Percentiles rank a stretch among this genome's conserved stretches.
phyloP scores from a whole-genome alignment of 225 moss, liverwort and hornwort genomes.

The Polytrichum commune region DNA sequence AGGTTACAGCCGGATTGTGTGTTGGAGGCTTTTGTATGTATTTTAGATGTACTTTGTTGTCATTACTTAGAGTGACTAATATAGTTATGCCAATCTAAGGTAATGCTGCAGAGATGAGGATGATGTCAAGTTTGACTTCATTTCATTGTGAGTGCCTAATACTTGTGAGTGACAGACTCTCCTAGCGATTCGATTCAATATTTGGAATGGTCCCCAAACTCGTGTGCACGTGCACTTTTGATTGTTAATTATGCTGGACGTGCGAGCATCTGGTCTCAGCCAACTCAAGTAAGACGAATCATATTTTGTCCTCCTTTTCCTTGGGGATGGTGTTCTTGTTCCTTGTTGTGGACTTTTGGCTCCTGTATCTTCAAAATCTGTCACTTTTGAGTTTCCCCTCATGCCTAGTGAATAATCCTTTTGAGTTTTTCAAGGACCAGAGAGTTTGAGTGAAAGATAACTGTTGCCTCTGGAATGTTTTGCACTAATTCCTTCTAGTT shows the following conservation, averaged over 20 bases:
- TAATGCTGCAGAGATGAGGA: background rate
- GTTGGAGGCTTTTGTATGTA: background rate
- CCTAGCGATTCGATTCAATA: slow-evolving; percentile 79
- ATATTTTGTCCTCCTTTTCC: background rate
- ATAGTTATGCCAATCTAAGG: too few relatives aligned
- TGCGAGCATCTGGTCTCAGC: slow-evolving; percentile 90
- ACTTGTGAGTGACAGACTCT: slow-evolving; percentile 54
- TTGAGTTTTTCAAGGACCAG: too few relatives aligned
- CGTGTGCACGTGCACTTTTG: slow-evolving; percentile 77
- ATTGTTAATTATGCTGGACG: slow-evolving; percentile 77
- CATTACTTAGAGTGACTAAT: too few relatives aligned
- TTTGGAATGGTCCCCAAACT: slow-evolving; percentile 90
- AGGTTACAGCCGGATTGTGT: too few relatives aligned
- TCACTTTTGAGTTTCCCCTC: too few relatives aligned
- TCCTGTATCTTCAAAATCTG: background rate
- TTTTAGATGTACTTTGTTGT: slow-evolving; percentile 1
- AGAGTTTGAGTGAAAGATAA: too few relatives aligned
- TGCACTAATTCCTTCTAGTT: too few relatives aligned
- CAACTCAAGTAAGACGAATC: slow-evolving; percentile 56
- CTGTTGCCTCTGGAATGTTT: too few relatives aligned
- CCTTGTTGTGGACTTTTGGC: background rate
- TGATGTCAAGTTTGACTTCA: slow-evolving; percentile 1
- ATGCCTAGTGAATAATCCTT: too few relatives aligned
- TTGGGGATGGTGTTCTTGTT: background rate
- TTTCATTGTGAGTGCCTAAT: slow-evolving; percentile 1